phyloP scores from a whole-genome alignment of 306 rosid genomes.

The Prunus fruticosa region DNA sequence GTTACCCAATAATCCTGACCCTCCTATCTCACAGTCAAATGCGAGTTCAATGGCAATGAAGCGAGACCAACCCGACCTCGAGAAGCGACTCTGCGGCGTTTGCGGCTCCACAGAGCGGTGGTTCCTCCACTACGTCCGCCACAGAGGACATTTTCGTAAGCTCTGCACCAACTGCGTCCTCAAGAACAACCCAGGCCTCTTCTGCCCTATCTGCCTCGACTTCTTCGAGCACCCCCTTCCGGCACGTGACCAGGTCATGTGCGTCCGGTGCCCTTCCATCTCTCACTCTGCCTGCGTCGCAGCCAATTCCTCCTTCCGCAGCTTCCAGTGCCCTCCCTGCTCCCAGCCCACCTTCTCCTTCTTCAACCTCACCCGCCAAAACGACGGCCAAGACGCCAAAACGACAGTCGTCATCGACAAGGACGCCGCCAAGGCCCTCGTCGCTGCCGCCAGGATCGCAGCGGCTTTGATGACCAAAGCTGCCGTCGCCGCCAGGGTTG shows the following conservation, averaged over 20 bases:
- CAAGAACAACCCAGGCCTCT: constrained; percentile 47
- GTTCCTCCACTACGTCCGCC: constrained; percentile 47
- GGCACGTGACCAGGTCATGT: constrained; percentile 52
- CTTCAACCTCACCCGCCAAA: constrained; percentile 19
- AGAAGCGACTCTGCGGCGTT: constrained; percentile 31
- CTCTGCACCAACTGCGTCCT: constrained; percentile 77
- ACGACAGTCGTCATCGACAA: background rate
- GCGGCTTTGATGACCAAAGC: constrained; percentile 46
- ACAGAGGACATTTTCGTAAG: constrained; percentile 28
- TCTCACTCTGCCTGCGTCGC: constrained; percentile 53
- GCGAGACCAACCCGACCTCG: background rate
- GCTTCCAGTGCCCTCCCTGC: constrained; percentile 54
- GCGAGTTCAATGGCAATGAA: constrained; percentile 8
- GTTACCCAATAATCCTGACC: background rate
- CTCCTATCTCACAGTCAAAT: background rate
- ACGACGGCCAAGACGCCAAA: background rate
- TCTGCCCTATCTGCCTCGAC: constrained; percentile 72
- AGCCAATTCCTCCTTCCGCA: constrained; percentile 4
- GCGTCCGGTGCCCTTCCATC: constrained; percentile 61
- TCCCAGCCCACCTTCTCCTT: constrained; percentile 43
- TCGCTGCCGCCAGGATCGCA: constrained; percentile 50
- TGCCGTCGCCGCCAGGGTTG: constrained; percentile 35
- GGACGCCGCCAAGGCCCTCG: constrained; percentile 37
- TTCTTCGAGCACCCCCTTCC: constrained; percentile 40
- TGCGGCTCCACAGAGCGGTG: constrained; percentile 40